Evolutionary conservation across 176 grass and related monocot species (phyloP).

Genomic region (Oryza rufipogon): DNA sequence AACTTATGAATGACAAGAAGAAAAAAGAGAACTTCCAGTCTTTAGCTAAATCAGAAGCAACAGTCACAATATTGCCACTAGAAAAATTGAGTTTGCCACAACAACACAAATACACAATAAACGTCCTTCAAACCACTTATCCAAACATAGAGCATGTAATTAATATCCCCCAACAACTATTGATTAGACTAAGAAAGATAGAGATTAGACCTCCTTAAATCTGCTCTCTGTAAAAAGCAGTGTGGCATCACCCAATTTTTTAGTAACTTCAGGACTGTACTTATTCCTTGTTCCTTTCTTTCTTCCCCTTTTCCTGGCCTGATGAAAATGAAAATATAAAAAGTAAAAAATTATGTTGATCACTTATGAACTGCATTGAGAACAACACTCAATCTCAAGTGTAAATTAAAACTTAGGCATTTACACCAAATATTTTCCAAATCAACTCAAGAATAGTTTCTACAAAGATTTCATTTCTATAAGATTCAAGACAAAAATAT

Average conservation of each 20-base stretch:
- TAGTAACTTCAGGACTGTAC: slow-evolving; percentile 61
- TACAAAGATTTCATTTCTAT: background rate
- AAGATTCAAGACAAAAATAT: background rate
- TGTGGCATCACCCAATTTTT: slow-evolving; percentile 80
- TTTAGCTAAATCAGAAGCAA: slow-evolving; percentile 19
- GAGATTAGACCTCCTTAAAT: slow-evolving; percentile 67
- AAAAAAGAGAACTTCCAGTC: background rate
- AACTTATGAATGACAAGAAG: background rate
- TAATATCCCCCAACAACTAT: background rate
- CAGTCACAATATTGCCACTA: background rate
- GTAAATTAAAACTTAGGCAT: background rate
- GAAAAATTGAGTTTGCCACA: background rate
- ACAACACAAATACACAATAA: background rate
- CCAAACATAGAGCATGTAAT: background rate
- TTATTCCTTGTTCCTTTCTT: slow-evolving; percentile 73
- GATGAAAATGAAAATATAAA: slow-evolving; percentile 36
- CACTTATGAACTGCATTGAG: background rate
- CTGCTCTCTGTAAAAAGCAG: slow-evolving; percentile 67
- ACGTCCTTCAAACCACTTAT: background rate
- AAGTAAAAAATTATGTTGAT: background rate
- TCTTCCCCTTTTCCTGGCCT: slow-evolving; percentile 73
- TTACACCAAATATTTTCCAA: background rate
- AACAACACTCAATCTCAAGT: background rate
- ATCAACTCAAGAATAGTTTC: background rate
- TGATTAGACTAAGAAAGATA: slow-evolving; percentile 9